These are phyloP conservation scores for Ashbya aceris DNA, from an alignment of 1,139 yeast genomes.

Conservation along the genomic window DNA sequence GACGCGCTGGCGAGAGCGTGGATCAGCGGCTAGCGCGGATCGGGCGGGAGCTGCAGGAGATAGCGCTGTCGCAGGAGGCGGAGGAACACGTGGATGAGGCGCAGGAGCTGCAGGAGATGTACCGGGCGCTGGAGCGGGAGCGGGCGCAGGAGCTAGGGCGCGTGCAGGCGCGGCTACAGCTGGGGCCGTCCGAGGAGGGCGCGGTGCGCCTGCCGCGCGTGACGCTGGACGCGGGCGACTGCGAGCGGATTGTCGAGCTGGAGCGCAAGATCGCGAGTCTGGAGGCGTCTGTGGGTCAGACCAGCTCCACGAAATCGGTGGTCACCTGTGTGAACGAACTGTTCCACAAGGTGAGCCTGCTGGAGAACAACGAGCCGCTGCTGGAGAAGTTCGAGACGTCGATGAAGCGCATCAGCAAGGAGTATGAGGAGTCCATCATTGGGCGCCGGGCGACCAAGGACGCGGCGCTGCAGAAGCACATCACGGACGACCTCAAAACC, in stretches of 20 bases:
- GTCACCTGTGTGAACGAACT: conserved; percentile 21
- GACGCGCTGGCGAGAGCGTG: conserved; percentile 32
- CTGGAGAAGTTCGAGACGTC: conserved; percentile 28
- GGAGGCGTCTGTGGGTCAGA: conserved; percentile 15
- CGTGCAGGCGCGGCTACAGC: background rate
- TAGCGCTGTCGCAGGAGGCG: conserved; percentile 7
- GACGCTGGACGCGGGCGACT: conserved; percentile 7
- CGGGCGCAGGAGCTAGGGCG: background rate
- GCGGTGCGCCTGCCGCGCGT: conserved; percentile 11
- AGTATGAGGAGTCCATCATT: conserved; percentile 21
- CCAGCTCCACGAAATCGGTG: conserved; percentile 10
- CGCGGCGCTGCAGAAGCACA: conserved; percentile 20
- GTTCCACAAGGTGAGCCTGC: conserved; percentile 20
- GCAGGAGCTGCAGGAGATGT: conserved; percentile 3
- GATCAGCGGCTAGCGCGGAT: conserved; percentile 41
- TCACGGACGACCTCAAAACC: conserved; percentile 18
- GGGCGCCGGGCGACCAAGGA: conserved; percentile 18
- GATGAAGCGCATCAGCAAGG: conserved; percentile 33
- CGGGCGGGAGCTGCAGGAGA: conserved; percentile 11
- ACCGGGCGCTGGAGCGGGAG: conserved; percentile 6
- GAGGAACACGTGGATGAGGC: conserved; percentile 1
- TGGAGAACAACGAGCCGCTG: conserved; percentile 19
- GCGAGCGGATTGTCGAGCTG: conserved; percentile 12
- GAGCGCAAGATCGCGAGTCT: conserved; percentile 25
- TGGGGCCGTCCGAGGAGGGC: background rate